Evolutionary conservation across 306 rosid genomes (phyloP), one percentile per base, ranked within the genome.

Genomic region (Lupinus albus): DNA sequence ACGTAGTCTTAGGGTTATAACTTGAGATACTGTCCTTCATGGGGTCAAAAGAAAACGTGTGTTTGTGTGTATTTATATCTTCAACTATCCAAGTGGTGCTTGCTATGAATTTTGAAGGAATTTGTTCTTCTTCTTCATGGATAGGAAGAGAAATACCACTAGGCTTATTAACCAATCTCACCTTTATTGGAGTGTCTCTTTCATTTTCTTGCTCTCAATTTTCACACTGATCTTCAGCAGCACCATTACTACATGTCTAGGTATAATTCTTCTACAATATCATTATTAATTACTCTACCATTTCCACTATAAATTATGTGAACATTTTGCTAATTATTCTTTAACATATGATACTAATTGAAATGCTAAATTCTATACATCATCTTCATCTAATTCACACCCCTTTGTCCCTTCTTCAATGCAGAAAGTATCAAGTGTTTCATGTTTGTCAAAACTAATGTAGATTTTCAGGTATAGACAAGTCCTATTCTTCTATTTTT

Each of bases 61-160:
- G 66, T 42, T 14, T 58, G 48, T 72, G n/a, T n/a, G n/a, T n/a
- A n/a, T n/a, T n/a, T n/a, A 64, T 68, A 68, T 2, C 74, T 73
- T 33, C 20, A 15, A 64, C 49, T 25, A n/a, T n/a, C n/a, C n/a
- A n/a, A n/a, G n/a, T n/a, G n/a, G n/a, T 39, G 11, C 45, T 70
- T 70, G 30, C 49, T 53, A 67, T 25, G 13, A 12, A 42, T 42
- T 14, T 44, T 48, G 78, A 73, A 46, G 53, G 17, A 32, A 14
- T 61, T 58, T 42, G n/a, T 41, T 46, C 8, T 15, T 71, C 50
- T 51, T 70, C 81, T 62, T 77, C 76, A 92, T 92, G 98, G 98
- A 87, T 88, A 79, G 79, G 79, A 85, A 79, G 72, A 74, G 78
- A 69, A 73, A 67, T 11, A 76, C 78, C 80, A n/a, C 50, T 15